A percentile compares a stretch with the other conserved stretches of the same genome.
These are phyloP conservation scores for Gossypium lobatum DNA, from an alignment of 441 rosid genomes.

Conservation along the genomic window DNA sequence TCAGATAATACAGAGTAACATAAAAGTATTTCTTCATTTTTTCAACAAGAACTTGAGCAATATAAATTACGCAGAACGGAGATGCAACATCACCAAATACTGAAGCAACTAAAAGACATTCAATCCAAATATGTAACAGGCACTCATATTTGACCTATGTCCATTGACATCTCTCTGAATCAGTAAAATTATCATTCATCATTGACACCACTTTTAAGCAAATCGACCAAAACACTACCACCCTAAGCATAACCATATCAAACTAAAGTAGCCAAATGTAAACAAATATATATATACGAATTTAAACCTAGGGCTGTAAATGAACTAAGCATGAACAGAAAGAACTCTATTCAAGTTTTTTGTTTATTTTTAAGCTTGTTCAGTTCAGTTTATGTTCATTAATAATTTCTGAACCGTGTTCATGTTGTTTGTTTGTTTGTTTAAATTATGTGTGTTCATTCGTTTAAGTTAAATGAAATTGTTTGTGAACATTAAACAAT, in stretches of 20 bases:
- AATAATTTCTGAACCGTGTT: no score
- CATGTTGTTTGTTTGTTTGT: no score
- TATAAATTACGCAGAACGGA: background rate
- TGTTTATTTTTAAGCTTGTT: no score
- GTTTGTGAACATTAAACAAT: no score
- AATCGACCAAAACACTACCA: background rate
- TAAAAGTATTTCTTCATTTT: background rate
- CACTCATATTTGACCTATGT: background rate
- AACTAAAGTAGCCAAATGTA: background rate
- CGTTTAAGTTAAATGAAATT: no score
- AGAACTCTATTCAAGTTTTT: no score
- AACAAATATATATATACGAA: background rate
- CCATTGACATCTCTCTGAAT: background rate
- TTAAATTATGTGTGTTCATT: no score
- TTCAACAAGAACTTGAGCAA: background rate
- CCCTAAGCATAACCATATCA: background rate
- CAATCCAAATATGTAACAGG: background rate
- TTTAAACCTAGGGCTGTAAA: no score
- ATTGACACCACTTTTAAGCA: background rate
- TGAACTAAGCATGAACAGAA: no score
- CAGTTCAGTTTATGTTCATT: no score
- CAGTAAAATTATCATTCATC: background rate
- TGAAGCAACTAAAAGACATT: background rate
- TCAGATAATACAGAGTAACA: background rate
- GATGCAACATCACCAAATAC: background rate